phyloP scores from a whole-genome alignment of 2,329 filamentous ascomycete genomes.

The Diplodia scrobiculata region DNA sequence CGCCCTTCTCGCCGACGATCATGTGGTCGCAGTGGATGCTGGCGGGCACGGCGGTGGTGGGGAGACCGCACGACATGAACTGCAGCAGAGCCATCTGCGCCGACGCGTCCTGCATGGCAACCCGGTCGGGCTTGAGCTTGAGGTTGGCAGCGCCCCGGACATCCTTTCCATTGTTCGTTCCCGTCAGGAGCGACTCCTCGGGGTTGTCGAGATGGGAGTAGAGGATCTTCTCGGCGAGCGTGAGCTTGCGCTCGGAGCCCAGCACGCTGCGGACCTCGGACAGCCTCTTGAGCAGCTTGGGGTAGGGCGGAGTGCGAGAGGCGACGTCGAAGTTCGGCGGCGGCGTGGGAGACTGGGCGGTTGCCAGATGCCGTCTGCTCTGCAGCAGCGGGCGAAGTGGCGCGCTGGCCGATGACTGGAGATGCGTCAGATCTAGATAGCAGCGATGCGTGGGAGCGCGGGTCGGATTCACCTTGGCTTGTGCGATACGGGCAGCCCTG shows the following conservation, averaged over 20 bases:
- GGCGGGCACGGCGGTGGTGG: conserved; percentile 86
- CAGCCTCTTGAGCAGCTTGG: conserved; percentile 76
- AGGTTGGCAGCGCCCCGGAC: conserved; percentile 88
- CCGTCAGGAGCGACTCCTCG: conserved; percentile 81
- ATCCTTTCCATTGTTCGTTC: conserved; percentile 79
- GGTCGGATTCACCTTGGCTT: conserved; percentile 39
- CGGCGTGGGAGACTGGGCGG: conserved; percentile 36
- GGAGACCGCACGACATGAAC: conserved; percentile 96
- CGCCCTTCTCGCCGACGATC: conserved; percentile 93
- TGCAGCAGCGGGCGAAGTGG: conserved; percentile 28
- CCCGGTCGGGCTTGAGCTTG: conserved; percentile 94
- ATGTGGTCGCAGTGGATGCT: conserved; percentile 99
- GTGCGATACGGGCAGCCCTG: conserved; percentile 38
- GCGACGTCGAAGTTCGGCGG: conserved; percentile 46
- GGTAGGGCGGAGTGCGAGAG: conserved; percentile 73
- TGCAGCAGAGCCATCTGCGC: conserved; percentile 98
- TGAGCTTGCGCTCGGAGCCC: conserved; percentile 65
- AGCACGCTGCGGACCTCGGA: conserved; percentile 74
- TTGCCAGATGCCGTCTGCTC: conserved; percentile 40
- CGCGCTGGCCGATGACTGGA: conserved; percentile 33
- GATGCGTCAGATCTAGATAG: conserved; percentile 34
- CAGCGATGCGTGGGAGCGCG: neutral
- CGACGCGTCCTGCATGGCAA: conserved; percentile 98
- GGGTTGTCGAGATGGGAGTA: conserved; percentile 91
- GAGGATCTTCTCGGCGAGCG: conserved; percentile 95